A percentile compares a stretch with the other conserved stretches of the same genome.
Evolutionary conservation across 345 rosid species (phyloP).

Genomic region (Brassica rapa): DNA sequence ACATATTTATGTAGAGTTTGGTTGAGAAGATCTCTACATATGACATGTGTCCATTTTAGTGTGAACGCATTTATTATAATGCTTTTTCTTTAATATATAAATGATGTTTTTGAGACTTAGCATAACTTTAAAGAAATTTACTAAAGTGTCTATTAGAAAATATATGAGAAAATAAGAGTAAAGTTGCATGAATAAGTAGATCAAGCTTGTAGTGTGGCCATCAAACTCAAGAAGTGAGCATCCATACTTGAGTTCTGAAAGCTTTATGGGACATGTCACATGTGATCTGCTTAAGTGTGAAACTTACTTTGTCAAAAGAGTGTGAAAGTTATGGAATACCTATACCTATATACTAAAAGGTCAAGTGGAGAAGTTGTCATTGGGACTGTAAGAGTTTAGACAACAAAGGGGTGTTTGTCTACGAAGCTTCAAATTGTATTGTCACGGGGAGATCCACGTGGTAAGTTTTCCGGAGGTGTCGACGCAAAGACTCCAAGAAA

Average conservation of each 20-base stretch:
- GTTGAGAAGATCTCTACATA: too few species aligned
- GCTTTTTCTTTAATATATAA: too few species aligned
- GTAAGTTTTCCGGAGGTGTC: not conserved
- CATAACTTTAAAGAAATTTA: not conserved
- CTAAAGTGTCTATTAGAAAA: not conserved
- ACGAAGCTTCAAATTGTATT: not conserved
- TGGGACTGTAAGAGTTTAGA: not conserved
- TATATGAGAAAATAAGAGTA: not conserved
- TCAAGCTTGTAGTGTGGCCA: not conserved
- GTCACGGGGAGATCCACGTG: not conserved
- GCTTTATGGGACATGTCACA: not conserved
- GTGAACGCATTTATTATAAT: too few species aligned
- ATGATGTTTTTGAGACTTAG: not conserved
- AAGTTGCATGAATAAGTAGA: not conserved
- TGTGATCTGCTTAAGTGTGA: not conserved
- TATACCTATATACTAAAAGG: not conserved
- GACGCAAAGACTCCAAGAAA: not conserved
- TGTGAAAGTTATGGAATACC: not conserved
- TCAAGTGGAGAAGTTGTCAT: not conserved
- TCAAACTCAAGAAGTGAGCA: not conserved
- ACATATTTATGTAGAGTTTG: too few species aligned
- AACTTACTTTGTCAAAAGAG: not conserved
- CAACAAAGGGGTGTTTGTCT: not conserved
- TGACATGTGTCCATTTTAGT: too few species aligned
- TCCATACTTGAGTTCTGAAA: not conserved